Evolutionary conservation across 2,329 filamentous ascomycete species (phyloP).

Genomic region (Fusarium clavum): DNA sequence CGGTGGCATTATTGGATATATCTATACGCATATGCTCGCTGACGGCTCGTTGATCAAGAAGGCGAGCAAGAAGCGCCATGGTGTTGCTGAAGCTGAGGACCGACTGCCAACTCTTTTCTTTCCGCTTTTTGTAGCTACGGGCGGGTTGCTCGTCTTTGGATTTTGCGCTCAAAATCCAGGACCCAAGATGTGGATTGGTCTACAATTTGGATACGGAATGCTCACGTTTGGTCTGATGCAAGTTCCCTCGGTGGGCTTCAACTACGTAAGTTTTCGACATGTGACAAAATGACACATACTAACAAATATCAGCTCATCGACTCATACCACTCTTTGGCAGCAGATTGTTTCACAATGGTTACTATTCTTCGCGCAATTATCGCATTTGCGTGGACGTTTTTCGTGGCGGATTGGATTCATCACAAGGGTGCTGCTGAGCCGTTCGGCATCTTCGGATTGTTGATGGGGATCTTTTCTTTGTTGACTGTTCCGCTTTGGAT

Average conservation of each 20-base stretch:
- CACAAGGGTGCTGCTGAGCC: slow-evolving; percentile 57
- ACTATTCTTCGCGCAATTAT: slow-evolving; percentile 62
- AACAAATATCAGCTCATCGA: slow-evolving; percentile 58
- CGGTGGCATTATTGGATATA: slow-evolving; percentile 46
- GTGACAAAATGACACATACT: rapidly evolving
- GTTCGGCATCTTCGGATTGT: slow-evolving; percentile 57
- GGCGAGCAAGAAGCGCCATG: slow-evolving; percentile 40
- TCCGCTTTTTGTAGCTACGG: slow-evolving; percentile 46
- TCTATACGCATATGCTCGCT: slow-evolving; percentile 45
- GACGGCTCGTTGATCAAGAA: slow-evolving; percentile 30
- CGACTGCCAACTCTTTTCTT: slow-evolving; percentile 50
- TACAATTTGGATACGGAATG: slow-evolving; percentile 53
- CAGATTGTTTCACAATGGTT: slow-evolving; percentile 66
- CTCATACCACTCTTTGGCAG: slow-evolving; percentile 58
- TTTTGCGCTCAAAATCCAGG: slow-evolving; percentile 52
- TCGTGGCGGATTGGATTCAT: slow-evolving; percentile 61
- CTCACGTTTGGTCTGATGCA: slow-evolving; percentile 54
- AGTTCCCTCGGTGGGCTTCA: slow-evolving; percentile 54
- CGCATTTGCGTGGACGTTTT: slow-evolving; percentile 66
- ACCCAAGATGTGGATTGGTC: slow-evolving; percentile 49
- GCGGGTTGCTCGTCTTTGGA: slow-evolving; percentile 53
- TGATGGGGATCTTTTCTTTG: slow-evolving; percentile 52
- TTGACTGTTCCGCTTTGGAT: slow-evolving; percentile 51
- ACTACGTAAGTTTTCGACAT: slow-evolving; percentile 49
- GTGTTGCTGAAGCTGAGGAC: slow-evolving; percentile 50